Evolutionary conservation across 1,284 basidiomycete species (phyloP).

Genomic region (Cryptococcus amylolentus): DNA sequence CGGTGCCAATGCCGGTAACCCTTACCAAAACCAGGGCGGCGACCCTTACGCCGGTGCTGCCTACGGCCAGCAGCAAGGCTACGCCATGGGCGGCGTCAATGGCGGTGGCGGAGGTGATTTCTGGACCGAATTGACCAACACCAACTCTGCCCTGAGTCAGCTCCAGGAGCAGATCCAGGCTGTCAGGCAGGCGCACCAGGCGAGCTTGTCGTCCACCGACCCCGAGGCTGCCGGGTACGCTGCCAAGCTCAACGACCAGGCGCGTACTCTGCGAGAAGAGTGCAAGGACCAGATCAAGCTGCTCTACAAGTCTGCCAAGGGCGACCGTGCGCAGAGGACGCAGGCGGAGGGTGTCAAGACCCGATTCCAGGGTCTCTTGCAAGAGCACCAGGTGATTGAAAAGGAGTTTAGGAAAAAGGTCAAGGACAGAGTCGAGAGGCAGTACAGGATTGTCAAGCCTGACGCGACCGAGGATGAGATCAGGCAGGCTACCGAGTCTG

Average conservation of each 20-base stretch:
- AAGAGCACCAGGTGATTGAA: conserved; percentile 77
- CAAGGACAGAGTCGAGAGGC: conserved; percentile 90
- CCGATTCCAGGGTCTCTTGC: conserved; percentile 51
- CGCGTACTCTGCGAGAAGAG: conserved; percentile 66
- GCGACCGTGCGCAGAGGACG: conserved; percentile 75
- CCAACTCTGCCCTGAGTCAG: conserved; percentile 34
- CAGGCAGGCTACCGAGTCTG: conserved; percentile 66
- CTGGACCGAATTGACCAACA: conserved; percentile 40
- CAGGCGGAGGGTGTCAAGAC: conserved; percentile 62
- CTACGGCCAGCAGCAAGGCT: conserved; percentile 46
- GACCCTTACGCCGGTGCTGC: conserved; percentile 24
- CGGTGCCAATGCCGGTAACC: conserved; percentile 16
- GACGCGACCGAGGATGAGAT: conserved; percentile 83
- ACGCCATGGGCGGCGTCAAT: conserved; percentile 30
- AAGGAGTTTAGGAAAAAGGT: conserved; percentile 89
- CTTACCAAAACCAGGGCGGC: conserved; percentile 15
- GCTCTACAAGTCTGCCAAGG: conserved; percentile 69
- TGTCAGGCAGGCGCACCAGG: conserved; percentile 43
- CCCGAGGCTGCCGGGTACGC: conserved; percentile 48
- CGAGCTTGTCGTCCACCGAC: conserved; percentile 44
- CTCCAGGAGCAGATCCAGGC: conserved; percentile 47
- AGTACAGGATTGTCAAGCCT: conserved; percentile 95
- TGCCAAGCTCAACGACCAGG: conserved; percentile 71
- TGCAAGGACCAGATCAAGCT: conserved; percentile 76
- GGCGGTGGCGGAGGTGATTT: conserved; percentile 36